A percentile compares a stretch with the other conserved stretches of the same genome.
phyloP scores from a whole-genome alignment of 768 basidiomycete genomes.

The Mrakia frigida region DNA sequence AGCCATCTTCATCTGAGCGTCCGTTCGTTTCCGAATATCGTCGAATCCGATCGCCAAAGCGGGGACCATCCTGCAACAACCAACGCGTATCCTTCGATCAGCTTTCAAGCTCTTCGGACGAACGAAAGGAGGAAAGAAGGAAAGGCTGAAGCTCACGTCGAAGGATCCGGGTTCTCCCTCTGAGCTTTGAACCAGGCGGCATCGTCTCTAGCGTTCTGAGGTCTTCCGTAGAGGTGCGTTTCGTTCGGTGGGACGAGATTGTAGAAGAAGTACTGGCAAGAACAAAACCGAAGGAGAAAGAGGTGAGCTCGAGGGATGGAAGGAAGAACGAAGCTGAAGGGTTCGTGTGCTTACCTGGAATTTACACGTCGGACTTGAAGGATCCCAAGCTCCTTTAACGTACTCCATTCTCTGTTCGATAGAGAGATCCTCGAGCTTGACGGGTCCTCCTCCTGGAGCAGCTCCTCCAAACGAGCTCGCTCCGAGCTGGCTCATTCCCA shows the following conservation, averaged over 20 bases:
- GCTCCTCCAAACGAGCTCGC: not conserved
- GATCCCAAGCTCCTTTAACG: conserved; percentile 41
- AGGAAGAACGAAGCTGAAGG: not conserved
- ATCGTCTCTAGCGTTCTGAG: conserved; percentile 40
- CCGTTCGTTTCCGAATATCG: conserved; percentile 42
- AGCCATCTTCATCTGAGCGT: conserved; percentile 41
- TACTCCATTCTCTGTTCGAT: conserved; percentile 41
- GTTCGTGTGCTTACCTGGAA: conserved; percentile 39
- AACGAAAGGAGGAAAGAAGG: not conserved
- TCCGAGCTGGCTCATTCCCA: conserved; percentile 19
- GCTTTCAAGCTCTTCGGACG: not conserved
- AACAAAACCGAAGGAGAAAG: not conserved
- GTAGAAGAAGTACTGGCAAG: conserved; percentile 41
- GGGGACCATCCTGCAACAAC: conserved; percentile 39
- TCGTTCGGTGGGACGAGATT: conserved; percentile 42
- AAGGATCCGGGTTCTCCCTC: conserved; percentile 43
- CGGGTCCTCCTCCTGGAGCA: not conserved
- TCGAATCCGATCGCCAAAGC: conserved; percentile 41
- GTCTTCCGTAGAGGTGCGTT: conserved; percentile 40
- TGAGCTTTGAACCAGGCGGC: conserved; percentile 41
- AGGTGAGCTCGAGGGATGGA: conserved; percentile 9
- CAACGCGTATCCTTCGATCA: not conserved
- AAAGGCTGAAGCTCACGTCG: conserved; percentile 33
- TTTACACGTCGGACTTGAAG: conserved; percentile 37
- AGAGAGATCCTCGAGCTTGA: conserved; percentile 35